Evolutionary conservation across 192 early-diverging fungal genomes (phyloP).

Genomic region (Irineochytrium annulatum): DNA sequence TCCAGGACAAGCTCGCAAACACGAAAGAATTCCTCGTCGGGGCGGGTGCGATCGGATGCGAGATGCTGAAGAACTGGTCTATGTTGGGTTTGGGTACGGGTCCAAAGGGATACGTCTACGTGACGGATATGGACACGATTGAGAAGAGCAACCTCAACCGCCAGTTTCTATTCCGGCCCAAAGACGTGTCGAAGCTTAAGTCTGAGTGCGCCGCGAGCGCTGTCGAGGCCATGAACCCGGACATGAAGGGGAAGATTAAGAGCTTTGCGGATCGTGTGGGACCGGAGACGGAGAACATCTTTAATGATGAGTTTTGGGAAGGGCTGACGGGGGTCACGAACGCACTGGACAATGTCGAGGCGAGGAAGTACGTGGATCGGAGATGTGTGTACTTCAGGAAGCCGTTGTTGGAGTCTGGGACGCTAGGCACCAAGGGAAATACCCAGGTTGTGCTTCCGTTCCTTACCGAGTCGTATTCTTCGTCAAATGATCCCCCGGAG

Average conservation of each 20-base stretch:
- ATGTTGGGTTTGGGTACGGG: conserved; percentile 88
- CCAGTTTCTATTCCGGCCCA: conserved; percentile 95
- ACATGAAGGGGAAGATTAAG: conserved; percentile 70
- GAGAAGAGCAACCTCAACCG: conserved; percentile 99
- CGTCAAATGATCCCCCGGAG: conserved; percentile 96
- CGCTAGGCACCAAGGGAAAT: conserved; percentile 99
- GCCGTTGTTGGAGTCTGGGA: conserved; percentile 94
- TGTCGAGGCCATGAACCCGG: conserved; percentile 89
- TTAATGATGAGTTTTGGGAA: conserved; percentile 90
- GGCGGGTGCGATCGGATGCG: conserved; percentile 98
- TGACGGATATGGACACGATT: conserved; percentile 99
- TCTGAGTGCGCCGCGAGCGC: conserved; percentile 84
- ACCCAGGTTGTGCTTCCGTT: conserved; percentile 92
- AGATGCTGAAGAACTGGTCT: conserved; percentile 99
- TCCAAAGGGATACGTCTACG: conserved; percentile 66
- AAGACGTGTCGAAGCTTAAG: conserved; percentile 78
- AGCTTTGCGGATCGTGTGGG: conserved; percentile 83
- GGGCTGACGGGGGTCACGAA: conserved; percentile 89
- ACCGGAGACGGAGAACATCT: conserved; percentile 87
- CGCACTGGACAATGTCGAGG: conserved; percentile 97
- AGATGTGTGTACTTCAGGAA: conserved; percentile 96
- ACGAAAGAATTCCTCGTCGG: conserved; percentile 93
- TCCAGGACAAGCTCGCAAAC: conserved; percentile 83
- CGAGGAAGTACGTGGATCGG: conserved; percentile 94
- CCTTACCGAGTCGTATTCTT: conserved; percentile 97